Conservation (phyloP, 2,329 filamentous ascomycete genomes). For the Stagonosporopsis chrysanthemi region DNA sequence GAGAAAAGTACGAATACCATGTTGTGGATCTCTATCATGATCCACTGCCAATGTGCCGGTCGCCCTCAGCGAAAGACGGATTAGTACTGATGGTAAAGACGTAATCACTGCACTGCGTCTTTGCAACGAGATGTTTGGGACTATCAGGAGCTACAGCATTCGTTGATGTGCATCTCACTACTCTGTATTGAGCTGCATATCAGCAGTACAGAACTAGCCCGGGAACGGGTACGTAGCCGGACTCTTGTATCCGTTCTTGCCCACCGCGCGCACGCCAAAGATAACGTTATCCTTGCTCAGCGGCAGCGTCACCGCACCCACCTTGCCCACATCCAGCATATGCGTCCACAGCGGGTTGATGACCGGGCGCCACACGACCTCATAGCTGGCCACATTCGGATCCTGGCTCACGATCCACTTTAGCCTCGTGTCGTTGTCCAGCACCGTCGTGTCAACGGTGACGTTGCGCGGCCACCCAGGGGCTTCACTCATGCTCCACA, state of each 20-base stretch:
- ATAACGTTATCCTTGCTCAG: conserved; percentile 66
- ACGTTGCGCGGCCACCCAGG: conserved; percentile 61
- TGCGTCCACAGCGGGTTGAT: conserved; percentile 61
- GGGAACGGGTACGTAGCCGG: conserved; percentile 57
- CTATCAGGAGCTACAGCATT: no score
- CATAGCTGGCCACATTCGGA: conserved; percentile 56
- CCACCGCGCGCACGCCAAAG: conserved; percentile 63
- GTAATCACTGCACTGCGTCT: no score
- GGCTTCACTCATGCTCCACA: conserved; percentile 63
- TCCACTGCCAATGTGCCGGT: no score
- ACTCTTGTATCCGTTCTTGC: conserved; percentile 60
- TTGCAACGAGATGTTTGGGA: no score
- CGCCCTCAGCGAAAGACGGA: no score
- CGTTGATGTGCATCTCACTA: no score
- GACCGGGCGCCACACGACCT: conserved; percentile 64
- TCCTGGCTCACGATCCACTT: conserved; percentile 57
- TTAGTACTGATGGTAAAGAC: no score
- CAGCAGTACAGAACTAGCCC: conserved; percentile 18
- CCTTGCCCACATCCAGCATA: conserved; percentile 58
- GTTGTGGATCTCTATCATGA: no score
- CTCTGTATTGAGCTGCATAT: no score
- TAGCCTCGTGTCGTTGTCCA: conserved; percentile 61
- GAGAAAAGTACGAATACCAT: no score
- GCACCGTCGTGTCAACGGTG: conserved; percentile 54
- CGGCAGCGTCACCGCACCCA: conserved; percentile 54